Conservation (phyloP, 768 basidiomycete genomes). For the Mycena floridula region DNA sequence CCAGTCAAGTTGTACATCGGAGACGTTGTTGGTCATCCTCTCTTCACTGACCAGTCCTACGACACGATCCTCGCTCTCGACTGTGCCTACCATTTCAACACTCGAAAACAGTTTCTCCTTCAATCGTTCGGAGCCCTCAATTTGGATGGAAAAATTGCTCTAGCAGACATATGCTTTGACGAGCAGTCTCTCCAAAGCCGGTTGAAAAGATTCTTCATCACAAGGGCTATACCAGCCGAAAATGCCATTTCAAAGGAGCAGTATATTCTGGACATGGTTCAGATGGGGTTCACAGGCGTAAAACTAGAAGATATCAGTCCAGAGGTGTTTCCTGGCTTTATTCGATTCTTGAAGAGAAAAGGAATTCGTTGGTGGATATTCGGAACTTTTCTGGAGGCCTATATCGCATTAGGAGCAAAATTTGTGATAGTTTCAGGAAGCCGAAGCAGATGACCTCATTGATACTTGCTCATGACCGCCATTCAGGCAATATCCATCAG, state of each 20-base stretch:
- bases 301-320: constrained; percentile 49
- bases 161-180: constrained; percentile 58
- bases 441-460: constrained; percentile 7
- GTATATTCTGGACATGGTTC: constrained; percentile 37
- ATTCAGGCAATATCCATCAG: constrained; percentile 74
- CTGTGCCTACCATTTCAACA: constrained; percentile 64
- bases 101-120: constrained; percentile 42
- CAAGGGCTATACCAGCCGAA: constrained; percentile 35
- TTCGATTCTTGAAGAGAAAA: constrained; percentile 36
- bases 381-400: constrained; percentile 29
- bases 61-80: constrained; percentile 56
- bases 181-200: constrained; percentile 16
- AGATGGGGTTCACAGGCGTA: constrained; percentile 49
- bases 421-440: constrained; percentile 45
- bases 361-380: constrained; percentile 41
- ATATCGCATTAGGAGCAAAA: constrained; percentile 31
- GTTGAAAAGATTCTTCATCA: constrained; percentile 21
- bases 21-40: constrained; percentile 40
- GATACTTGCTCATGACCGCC: constrained; percentile 44
- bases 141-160: constrained; percentile 46
- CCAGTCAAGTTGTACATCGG: constrained; percentile 36
- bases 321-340: constrained; percentile 55
- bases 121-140: constrained; percentile 42
- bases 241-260: constrained; percentile 43
- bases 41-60: constrained; percentile 39